These are phyloP conservation scores for Acanthamoeba healyi DNA, from an alignment of 208 protist species.

Conservation along the genomic window DNA sequence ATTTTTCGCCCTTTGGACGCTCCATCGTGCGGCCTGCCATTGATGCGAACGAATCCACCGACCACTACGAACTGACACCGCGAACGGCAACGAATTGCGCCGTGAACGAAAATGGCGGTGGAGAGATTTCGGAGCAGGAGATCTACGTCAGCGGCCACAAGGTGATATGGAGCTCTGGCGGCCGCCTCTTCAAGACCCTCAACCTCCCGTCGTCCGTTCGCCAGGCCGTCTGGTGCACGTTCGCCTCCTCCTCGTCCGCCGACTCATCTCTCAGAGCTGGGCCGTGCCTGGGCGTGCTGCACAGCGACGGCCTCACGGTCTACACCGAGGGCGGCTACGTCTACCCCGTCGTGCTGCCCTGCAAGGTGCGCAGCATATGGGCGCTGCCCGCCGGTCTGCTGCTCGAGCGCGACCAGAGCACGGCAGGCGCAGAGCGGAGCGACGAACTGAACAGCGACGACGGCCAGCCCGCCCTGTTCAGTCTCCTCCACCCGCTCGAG, in stretches of 20 bases:
- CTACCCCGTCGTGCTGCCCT: conserved; percentile 65
- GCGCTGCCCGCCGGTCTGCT: background rate
- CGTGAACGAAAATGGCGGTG: too few relatives aligned
- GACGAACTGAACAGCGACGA: background rate
- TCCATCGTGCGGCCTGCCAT: background rate
- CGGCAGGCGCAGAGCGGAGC: background rate
- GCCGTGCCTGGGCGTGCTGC: conserved; percentile 18
- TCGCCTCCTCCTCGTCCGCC: background rate
- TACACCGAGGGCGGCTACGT: conserved; percentile 25
- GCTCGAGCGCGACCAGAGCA: conserved; percentile 50
- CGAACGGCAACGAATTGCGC: background rate
- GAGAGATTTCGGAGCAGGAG: background rate
- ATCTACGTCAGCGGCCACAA: conserved; percentile 10
- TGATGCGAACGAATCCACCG: background rate
- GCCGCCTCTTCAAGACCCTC: conserved; percentile 27
- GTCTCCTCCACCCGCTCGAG: conserved; percentile 19
- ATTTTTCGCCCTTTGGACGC: conserved; percentile 28
- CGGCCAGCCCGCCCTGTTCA: background rate
- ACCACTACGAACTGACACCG: background rate
- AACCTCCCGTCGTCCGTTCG: conserved; percentile 27
- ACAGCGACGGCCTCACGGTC: conserved; percentile 47
- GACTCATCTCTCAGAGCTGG: too few relatives aligned
- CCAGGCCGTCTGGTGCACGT: conserved; percentile 23
- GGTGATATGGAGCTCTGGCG: conserved; percentile 36
- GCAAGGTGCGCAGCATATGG: conserved; percentile 44